Evolutionary conservation across 768 basidiomycete genomes (phyloP).

Genomic region (Lactarius tabidus): DNA sequence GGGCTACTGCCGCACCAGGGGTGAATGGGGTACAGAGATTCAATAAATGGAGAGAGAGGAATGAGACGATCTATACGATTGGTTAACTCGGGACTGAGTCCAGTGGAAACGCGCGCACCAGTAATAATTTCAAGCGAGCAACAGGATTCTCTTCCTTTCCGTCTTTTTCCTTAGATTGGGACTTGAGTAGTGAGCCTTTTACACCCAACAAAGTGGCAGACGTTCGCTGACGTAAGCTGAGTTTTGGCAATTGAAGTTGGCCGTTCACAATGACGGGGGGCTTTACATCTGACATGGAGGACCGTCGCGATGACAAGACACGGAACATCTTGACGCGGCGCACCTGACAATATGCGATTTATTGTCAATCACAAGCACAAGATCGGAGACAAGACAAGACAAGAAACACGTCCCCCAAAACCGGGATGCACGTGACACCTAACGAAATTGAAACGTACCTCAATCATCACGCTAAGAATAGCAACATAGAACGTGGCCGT

Average conservation of each 20-base stretch:
- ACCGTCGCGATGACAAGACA: slow-evolving; percentile 40
- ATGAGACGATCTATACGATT: slow-evolving; percentile 67
- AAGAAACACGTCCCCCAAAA: slow-evolving; percentile 15
- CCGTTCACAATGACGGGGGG: slow-evolving; percentile 24
- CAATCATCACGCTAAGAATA: slow-evolving; percentile 92
- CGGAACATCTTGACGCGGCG: slow-evolving; percentile 65
- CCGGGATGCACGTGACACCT: slow-evolving; percentile 2
- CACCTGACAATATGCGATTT: slow-evolving; percentile 47
- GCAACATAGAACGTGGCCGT: slow-evolving; percentile 88
- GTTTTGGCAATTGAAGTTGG: slow-evolving; percentile 26
- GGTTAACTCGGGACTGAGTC: slow-evolving; percentile 6
- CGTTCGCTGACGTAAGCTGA: slow-evolving; percentile 30
- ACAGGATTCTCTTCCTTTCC: slow-evolving; percentile 73
- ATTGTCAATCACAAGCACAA: slow-evolving; percentile 3
- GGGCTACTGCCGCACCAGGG: slow-evolving; percentile 47
- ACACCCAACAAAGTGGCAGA: slow-evolving; percentile 39
- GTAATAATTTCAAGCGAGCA: slow-evolving; percentile 80
- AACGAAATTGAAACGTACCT: slow-evolving; percentile 46
- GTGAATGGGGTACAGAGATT: slow-evolving; percentile 93
- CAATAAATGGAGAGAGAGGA: slow-evolving; percentile 85
- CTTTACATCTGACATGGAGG: slow-evolving; percentile 28
- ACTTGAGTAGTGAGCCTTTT: slow-evolving; percentile 46
- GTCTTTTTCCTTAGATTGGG: slow-evolving; percentile 34
- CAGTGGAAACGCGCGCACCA: slow-evolving; percentile 46
- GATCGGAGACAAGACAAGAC: slow-evolving; percentile 2